These are phyloP conservation scores for Chlorencoelia australis DNA, from an alignment of 2,329 filamentous ascomycete genomes.

Conservation along the genomic window DNA sequence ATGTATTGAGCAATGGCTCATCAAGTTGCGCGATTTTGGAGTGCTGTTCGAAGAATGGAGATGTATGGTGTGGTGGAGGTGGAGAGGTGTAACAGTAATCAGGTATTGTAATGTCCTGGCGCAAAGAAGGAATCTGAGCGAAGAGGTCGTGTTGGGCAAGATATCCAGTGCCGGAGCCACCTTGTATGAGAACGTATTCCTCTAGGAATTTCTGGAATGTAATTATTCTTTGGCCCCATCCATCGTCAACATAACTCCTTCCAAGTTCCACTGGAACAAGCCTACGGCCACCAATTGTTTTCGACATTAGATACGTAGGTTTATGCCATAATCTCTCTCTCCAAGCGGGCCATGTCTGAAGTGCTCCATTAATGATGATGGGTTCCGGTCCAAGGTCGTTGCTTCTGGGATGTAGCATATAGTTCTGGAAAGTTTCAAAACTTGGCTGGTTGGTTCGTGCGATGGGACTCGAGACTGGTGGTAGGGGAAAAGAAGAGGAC, in stretches of 20 bases:
- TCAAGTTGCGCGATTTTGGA: slow-evolving; percentile 33
- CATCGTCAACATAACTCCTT: slow-evolving; percentile 74
- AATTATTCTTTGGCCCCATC: slow-evolving; percentile 76
- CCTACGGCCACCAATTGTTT: slow-evolving; percentile 65
- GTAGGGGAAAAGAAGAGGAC: slow-evolving; percentile 28
- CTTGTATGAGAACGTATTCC: slow-evolving; percentile 14
- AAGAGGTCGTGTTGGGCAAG: slow-evolving; percentile 89
- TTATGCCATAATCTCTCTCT: slow-evolving; percentile 56
- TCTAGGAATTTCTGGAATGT: slow-evolving; percentile 62
- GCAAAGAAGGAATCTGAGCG: slow-evolving; percentile 65
- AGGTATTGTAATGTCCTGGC: slow-evolving; percentile 66
- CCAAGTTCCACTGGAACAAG: slow-evolving; percentile 83
- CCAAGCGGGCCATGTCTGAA: slow-evolving; percentile 70
- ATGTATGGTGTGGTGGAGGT: slow-evolving; percentile 41
- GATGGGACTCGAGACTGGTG: slow-evolving; percentile 34
- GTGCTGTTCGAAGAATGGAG: slow-evolving; percentile 34
- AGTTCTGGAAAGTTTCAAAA: slow-evolving; percentile 50
- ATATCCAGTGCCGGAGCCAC: slow-evolving; percentile 53
- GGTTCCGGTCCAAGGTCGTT: slow-evolving; percentile 40
- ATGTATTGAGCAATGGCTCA: slow-evolving; percentile 72
- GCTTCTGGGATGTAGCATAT: slow-evolving; percentile 40
- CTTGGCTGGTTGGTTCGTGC: slow-evolving; percentile 36
- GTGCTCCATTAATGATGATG: slow-evolving; percentile 56
- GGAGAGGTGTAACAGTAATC: slow-evolving; percentile 75
- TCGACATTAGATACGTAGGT: slow-evolving; percentile 62